A percentile compares a stretch with the other conserved stretches of the same genome.
Evolutionary conservation across 202 grass and related monocot species (phyloP).

Genomic region (Dendrocalamus latiflorus): DNA sequence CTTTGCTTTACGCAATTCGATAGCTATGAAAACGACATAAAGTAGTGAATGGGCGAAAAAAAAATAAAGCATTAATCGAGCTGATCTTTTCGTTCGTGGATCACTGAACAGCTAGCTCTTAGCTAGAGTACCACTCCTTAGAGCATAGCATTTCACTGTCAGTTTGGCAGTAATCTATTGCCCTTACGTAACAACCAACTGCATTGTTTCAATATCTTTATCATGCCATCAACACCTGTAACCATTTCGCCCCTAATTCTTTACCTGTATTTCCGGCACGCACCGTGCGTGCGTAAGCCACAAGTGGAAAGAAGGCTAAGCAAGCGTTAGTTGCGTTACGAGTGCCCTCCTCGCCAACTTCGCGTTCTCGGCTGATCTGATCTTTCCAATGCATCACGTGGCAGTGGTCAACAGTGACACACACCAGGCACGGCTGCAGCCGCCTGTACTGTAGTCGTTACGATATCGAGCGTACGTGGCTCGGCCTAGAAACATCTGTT

Average conservation of each 20-base stretch:
- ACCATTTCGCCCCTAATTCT: neutral
- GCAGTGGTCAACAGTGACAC: neutral
- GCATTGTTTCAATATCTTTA: neutral
- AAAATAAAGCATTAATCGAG: neutral
- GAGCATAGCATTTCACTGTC: neutral
- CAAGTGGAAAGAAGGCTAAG: neutral
- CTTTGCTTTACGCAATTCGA: neutral
- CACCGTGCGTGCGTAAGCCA: neutral
- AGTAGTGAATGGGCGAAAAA: neutral
- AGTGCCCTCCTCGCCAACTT: neutral
- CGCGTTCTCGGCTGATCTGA: neutral
- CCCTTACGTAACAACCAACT: constrained; percentile 1
- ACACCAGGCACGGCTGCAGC: neutral
- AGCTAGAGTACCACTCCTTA: too few species aligned
- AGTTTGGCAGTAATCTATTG: neutral
- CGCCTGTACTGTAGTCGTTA: neutral
- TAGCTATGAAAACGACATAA: constrained; percentile 14
- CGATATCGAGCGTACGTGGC: neutral
- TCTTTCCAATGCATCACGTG: neutral
- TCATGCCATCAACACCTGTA: neutral
- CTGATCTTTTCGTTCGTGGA: neutral
- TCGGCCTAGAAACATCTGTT: neutral
- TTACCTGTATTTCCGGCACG: neutral
- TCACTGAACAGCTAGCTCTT: neutral
- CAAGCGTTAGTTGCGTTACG: neutral